These are phyloP conservation scores for Chiua virens DNA, from an alignment of 768 basidiomycete species.

Conservation along the genomic window DNA sequence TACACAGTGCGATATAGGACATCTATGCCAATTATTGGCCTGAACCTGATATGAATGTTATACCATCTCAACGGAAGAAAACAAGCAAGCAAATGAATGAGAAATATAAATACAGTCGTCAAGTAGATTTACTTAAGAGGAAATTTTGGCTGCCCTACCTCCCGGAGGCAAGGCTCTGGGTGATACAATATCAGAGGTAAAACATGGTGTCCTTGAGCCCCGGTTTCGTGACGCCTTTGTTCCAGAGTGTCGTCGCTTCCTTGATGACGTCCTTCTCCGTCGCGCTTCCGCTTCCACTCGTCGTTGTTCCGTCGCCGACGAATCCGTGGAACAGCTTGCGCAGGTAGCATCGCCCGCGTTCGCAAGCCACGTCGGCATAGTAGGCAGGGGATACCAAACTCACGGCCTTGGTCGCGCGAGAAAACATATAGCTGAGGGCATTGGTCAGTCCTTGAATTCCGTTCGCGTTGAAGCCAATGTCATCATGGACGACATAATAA, in stretches of 20 bases:
- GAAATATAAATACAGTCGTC: not conserved
- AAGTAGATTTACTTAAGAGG: not conserved
- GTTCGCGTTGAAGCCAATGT: constrained; percentile 49
- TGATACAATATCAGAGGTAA: constrained; percentile 49
- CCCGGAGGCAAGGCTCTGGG: not conserved
- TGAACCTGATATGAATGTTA: not conserved
- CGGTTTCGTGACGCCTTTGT: constrained; percentile 47
- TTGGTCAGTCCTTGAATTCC: constrained; percentile 56
- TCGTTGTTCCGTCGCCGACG: constrained; percentile 24
- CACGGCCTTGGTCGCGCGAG: constrained; percentile 54
- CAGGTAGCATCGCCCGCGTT: constrained; percentile 54
- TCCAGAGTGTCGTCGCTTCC: constrained; percentile 60
- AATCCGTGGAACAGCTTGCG: constrained; percentile 46
- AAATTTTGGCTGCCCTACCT: not conserved
- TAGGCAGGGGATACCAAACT: constrained; percentile 38
- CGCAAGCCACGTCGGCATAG: constrained; percentile 51
- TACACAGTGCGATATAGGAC: not conserved
- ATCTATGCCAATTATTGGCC: not conserved
- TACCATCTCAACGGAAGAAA: not conserved
- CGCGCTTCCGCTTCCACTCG: constrained; percentile 36
- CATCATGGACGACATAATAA: constrained; percentile 56
- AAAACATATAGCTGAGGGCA: constrained; percentile 54
- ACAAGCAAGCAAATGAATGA: not conserved
- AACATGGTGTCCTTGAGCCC: constrained; percentile 71
- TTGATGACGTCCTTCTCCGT: constrained; percentile 49